Evolutionary conservation across 2,329 filamentous ascomycete genomes (phyloP).

Genomic region (Cryphonectria naterciae): DNA sequence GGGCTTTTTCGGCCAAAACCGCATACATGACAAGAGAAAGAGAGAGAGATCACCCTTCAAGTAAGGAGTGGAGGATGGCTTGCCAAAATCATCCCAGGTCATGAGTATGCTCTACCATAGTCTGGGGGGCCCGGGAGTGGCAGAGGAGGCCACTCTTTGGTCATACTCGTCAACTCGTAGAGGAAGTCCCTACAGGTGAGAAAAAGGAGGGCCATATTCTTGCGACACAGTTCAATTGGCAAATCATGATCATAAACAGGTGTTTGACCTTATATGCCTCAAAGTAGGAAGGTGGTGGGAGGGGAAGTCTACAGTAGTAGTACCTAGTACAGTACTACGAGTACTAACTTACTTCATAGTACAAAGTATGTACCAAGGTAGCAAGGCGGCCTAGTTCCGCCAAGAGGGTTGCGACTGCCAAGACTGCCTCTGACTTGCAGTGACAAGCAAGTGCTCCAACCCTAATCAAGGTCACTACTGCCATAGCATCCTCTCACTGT

Average conservation of each 20-base stretch:
- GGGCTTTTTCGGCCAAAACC: background rate
- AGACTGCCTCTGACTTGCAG: too few relatives aligned
- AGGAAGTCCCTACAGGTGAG: background rate
- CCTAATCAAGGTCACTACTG: background rate
- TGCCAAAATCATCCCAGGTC: background rate
- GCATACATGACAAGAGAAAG: background rate
- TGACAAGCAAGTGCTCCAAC: background rate
- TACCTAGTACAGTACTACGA: too few relatives aligned
- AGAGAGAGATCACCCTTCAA: background rate
- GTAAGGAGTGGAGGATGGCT: background rate
- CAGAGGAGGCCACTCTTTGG: background rate
- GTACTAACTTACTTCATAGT: too few relatives aligned
- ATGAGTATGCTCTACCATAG: background rate
- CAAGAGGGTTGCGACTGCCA: background rate
- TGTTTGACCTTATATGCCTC: background rate
- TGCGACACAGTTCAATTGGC: background rate
- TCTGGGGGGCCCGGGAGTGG: background rate
- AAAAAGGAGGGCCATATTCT: background rate
- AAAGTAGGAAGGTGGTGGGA: background rate
- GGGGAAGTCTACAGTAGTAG: background rate
- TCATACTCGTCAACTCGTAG: background rate
- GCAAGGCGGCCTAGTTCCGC: background rate
- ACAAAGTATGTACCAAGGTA: background rate
- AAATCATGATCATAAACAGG: background rate
- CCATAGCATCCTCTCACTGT: background rate